Evolutionary conservation across 192 early-diverging fungal genomes (phyloP).

Genomic region (Geranomyces variabilis): DNA sequence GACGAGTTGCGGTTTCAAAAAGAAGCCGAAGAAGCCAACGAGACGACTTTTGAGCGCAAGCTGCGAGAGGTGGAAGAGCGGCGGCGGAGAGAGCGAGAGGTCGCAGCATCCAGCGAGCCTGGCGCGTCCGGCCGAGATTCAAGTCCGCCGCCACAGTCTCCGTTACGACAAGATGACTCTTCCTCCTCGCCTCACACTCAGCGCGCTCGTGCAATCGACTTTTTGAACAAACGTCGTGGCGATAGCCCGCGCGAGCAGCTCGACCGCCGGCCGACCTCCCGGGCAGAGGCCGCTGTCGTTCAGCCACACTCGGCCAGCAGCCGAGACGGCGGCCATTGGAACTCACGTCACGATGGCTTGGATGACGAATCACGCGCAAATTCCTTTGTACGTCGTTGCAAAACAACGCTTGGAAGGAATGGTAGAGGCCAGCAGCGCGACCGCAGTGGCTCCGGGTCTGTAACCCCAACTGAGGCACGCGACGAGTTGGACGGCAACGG

Average conservation of each 20-base stretch:
- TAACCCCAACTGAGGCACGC: neutral
- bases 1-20: slow-evolving; percentile 39
- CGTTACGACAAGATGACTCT: neutral
- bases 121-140: neutral
- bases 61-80: slow-evolving; percentile 22
- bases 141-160: neutral
- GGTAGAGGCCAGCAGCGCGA: neutral
- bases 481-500: neutral
- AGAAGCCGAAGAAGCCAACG: slow-evolving; percentile 36
- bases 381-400: slow-evolving; percentile 5
- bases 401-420: slow-evolving; percentile 13
- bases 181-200: neutral
- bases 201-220: slow-evolving; percentile 13
- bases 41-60: slow-evolving; percentile 43
- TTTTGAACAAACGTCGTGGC: neutral
- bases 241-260: slow-evolving; percentile 4
- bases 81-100: neutral
- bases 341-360: no score
- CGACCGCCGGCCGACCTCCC: slow-evolving; percentile 19
- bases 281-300: slow-evolving; percentile 22
- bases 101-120: neutral
- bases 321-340: no score
- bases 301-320: neutral
- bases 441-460: neutral
- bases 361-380: neutral